Conservation (phyloP, 2,329 filamentous ascomycete species). For the Fusarium sp. region DNA sequence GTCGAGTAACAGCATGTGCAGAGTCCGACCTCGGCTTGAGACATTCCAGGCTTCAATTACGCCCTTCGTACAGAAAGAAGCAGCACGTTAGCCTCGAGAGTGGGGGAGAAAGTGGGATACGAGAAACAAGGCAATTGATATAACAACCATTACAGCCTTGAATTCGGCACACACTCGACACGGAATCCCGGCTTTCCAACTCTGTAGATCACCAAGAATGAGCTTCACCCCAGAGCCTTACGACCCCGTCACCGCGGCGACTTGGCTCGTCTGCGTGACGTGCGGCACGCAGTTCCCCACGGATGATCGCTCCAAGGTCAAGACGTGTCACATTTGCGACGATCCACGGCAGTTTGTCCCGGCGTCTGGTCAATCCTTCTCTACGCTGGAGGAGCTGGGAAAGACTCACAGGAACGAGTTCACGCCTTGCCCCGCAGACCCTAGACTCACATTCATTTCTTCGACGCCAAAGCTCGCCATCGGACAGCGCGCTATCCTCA, state of each 20-base stretch:
- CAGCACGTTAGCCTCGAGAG: not conserved
- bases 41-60: not conserved
- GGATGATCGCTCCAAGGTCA: slow-evolving; percentile 59
- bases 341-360: slow-evolving; percentile 80
- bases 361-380: slow-evolving; percentile 68
- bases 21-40: not conserved
- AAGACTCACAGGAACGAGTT: slow-evolving; percentile 66
- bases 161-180: not conserved
- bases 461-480: slow-evolving; percentile 75
- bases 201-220: not conserved
- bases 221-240: slow-evolving; percentile 36
- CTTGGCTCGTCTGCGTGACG: slow-evolving; percentile 70
- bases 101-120: slow-evolving; percentile 3
- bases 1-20: not conserved
- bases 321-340: slow-evolving; percentile 77
- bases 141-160: not conserved
- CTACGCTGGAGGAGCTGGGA: slow-evolving; percentile 64
- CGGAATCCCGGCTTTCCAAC: slow-evolving; percentile 14
- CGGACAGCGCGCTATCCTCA: slow-evolving; percentile 78
- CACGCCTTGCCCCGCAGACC: slow-evolving; percentile 58
- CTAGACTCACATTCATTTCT: slow-evolving; percentile 58
- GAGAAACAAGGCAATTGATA: not conserved
- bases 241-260: slow-evolving; percentile 32
- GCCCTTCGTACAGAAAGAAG: not conserved
- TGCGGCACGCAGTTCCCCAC: slow-evolving; percentile 75